A percentile compares a stretch with the other conserved stretches of the same genome.
phyloP scores from a whole-genome alignment of 2,329 filamentous ascomycete species.

The Fusarium acutatum region DNA sequence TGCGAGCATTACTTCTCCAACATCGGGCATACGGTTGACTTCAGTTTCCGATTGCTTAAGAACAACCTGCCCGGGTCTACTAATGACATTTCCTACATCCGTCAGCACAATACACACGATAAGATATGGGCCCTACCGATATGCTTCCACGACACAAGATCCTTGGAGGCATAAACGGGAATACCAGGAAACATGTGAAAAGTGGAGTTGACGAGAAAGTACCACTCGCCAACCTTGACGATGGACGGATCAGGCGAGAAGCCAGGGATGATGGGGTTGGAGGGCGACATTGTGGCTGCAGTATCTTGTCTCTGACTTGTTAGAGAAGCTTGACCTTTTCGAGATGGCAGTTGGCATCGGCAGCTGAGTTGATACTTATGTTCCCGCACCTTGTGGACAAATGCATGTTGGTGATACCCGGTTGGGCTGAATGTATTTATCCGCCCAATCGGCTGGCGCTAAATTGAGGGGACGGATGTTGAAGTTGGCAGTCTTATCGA shows the following conservation, averaged over 20 bases:
- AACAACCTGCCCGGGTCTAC: background rate
- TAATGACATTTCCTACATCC: background rate
- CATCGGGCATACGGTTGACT: background rate
- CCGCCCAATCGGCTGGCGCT: background rate
- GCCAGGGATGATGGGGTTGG: constrained; percentile 15
- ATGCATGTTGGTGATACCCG: background rate
- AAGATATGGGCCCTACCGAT: background rate
- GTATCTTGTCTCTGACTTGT: background rate
- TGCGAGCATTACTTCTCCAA: background rate
- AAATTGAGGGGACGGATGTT: background rate
- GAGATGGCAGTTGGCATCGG: background rate
- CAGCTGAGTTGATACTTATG: constrained; percentile 2
- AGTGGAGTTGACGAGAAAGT: constrained; percentile 17
- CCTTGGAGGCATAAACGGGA: constrained; percentile 1
- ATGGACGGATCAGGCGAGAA: constrained; percentile 18
- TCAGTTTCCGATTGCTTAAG: background rate
- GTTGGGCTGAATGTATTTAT: background rate
- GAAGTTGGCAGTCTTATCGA: fast-evolving
- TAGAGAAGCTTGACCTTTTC: background rate
- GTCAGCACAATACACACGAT: fast-evolving
- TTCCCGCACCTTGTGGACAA: background rate
- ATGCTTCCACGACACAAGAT: constrained; percentile 7
- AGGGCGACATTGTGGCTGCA: background rate
- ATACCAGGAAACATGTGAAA: constrained; percentile 20
- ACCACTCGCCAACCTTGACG: constrained; percentile 12